A percentile compares a stretch with the other conserved stretches of the same genome.
Conservation (phyloP, 164 flowering plant genomes). For the Protea cynaroides region DNA sequence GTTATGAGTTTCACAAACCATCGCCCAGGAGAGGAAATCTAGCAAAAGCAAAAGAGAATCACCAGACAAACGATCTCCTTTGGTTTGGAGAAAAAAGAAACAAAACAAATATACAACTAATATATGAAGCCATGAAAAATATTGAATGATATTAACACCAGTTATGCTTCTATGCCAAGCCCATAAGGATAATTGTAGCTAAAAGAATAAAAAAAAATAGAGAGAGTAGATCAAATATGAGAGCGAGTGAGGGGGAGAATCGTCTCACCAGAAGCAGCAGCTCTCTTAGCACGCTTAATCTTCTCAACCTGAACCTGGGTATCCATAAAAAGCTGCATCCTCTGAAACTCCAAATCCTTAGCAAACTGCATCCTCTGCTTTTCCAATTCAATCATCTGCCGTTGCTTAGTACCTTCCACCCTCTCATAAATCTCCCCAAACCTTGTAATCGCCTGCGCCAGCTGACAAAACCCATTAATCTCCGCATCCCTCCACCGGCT, state of each 20-base stretch:
- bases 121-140: neutral
- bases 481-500: conserved; percentile 20
- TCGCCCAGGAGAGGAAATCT: neutral
- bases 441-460: conserved; percentile 61
- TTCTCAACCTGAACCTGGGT: conserved; percentile 78
- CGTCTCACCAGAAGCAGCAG: conserved; percentile 37
- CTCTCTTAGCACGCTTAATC: conserved; percentile 56
- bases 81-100: neutral
- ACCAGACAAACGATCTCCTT: no score
- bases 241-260: neutral
- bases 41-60: neutral
- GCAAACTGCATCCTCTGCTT: conserved; percentile 80
- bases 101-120: neutral
- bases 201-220: no score
- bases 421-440: conserved; percentile 75
- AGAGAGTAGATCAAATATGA: conserved; percentile 2
- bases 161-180: neutral
- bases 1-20: neutral
- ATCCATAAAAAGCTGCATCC: conserved; percentile 81
- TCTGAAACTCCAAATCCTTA: conserved; percentile 69
- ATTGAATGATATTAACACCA: neutral
- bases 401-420: conserved; percentile 67
- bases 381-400: conserved; percentile 77
- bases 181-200: neutral
- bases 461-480: conserved; percentile 41